phyloP scores from a whole-genome alignment of 1,284 basidiomycete species.

The Sphaerobolus stellatus region DNA sequence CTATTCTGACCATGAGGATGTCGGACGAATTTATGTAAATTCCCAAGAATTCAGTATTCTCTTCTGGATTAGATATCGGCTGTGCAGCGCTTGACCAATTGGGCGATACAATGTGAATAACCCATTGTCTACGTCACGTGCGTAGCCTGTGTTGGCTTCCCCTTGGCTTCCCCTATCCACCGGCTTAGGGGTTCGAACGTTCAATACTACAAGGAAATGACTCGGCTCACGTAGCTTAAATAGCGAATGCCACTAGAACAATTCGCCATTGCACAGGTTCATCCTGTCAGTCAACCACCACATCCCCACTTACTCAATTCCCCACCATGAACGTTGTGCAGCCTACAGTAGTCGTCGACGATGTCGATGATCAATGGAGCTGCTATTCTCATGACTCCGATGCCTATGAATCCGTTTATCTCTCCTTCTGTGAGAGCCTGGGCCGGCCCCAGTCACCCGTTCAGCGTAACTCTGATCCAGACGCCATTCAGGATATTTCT shows the following conservation, averaged over 20 bases:
- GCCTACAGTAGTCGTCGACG: slow-evolving; percentile 1
- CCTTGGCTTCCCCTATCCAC: not conserved
- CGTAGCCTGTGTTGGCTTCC: not conserved
- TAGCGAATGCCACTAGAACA: not conserved
- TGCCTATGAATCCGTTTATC: slow-evolving; percentile 12
- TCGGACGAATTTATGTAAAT: no score
- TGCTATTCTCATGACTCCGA: no score
- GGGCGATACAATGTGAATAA: no score
- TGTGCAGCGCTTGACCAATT: no score
- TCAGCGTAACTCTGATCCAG: not conserved
- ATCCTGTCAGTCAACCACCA: slow-evolving; percentile 6
- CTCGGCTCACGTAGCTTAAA: not conserved
- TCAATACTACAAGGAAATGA: not conserved
- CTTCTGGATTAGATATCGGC: no score
- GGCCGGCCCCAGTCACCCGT: slow-evolving; percentile 4
- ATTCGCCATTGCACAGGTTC: slow-evolving; percentile 4
- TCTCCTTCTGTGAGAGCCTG: slow-evolving; percentile 10
- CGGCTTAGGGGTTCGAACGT: not conserved
- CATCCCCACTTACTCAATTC: not conserved
- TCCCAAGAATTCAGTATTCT: no score
- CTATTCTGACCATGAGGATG: no score
- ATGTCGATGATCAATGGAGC: slow-evolving; percentile 10
- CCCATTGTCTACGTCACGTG: not conserved
- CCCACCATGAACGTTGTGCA: slow-evolving; percentile 2
- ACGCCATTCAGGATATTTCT: not conserved